These are phyloP conservation scores for Dendryphion nanum DNA, from an alignment of 2,329 filamentous ascomycete species.

Conservation along the genomic window DNA sequence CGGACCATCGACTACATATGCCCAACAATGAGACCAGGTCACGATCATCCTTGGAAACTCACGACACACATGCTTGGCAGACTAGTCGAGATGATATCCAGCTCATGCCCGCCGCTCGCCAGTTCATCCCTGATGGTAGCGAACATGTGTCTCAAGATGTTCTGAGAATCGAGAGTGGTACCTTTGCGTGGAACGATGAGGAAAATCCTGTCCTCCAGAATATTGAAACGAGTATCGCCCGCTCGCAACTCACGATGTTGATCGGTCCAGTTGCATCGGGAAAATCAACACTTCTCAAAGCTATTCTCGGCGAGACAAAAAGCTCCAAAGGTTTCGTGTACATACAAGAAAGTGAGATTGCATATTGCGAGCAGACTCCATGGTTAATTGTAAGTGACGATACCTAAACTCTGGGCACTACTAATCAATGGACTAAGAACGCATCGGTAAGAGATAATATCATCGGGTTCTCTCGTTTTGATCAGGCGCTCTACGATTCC, in stretches of 20 bases:
- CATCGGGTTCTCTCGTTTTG: conserved; percentile 16
- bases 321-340: conserved; percentile 2
- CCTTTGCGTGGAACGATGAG: conserved; percentile 6
- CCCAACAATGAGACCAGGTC: not conserved
- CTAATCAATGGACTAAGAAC: conserved; percentile 6
- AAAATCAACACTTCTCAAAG: conserved; percentile 36
- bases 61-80: not conserved
- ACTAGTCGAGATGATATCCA: not conserved
- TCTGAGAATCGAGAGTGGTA: conserved; percentile 4
- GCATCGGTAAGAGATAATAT: conserved; percentile 22
- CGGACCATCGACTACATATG: conserved; percentile 1
- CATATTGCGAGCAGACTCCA: conserved; percentile 23
- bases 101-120: not conserved
- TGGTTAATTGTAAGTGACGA: conserved; percentile 14
- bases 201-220: not conserved
- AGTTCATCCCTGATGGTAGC: not conserved
- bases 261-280: conserved; percentile 12
- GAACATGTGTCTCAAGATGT: not conserved
- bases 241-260: conserved; percentile 8
- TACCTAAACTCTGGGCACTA: not conserved
- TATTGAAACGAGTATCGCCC: conserved; percentile 2
- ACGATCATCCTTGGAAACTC: not conserved
- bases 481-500: conserved; percentile 16
- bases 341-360: conserved; percentile 4
- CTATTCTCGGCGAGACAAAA: conserved; percentile 14